A percentile compares a stretch with the other conserved stretches of the same genome.
Conservation (phyloP, 2,329 filamentous ascomycete species). For the Calonectria leucothoes region DNA sequence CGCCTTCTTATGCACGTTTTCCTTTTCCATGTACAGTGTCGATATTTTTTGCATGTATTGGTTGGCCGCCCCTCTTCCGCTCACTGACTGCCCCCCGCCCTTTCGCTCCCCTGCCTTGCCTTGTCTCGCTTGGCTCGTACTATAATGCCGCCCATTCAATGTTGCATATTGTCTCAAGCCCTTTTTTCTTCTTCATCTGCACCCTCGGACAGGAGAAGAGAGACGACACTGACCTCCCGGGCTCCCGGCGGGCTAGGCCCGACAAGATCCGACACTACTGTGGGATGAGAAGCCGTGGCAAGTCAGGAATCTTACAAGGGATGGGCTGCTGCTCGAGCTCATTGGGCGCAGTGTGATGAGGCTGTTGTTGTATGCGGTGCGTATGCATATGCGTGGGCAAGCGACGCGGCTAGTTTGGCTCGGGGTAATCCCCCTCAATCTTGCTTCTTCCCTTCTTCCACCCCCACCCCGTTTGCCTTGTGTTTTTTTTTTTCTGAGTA, state of each 20-base stretch:
- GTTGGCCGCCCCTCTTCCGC: neutral
- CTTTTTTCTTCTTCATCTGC: neutral
- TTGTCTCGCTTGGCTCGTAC: constrained; percentile 9
- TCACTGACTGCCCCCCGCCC: too few species aligned
- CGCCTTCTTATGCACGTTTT: constrained; percentile 13
- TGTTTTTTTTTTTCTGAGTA: too few species aligned
- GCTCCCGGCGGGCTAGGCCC: constrained; percentile 29
- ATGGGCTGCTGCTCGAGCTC: neutral
- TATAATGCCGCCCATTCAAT: neutral
- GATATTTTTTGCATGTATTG: neutral
- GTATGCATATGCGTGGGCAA: constrained; percentile 14
- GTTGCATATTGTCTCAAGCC: neutral
- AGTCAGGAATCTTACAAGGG: neutral
- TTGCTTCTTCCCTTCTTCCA: neutral
- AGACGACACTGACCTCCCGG: constrained; percentile 20
- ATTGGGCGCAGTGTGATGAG: constrained; percentile 20
- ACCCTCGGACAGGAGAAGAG: neutral
- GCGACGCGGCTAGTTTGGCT: neutral
- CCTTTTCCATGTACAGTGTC: neutral
- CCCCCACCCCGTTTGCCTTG: neutral
- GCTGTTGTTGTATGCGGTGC: constrained; percentile 23
- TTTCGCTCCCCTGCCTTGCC: constrained; percentile 1
- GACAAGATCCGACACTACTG: constrained; percentile 35
- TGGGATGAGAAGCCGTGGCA: constrained; percentile 17
- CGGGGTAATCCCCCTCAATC: neutral